Base-by-base conservation (phyloP, 345 rosid species). In the Acer saccharum region DNA sequence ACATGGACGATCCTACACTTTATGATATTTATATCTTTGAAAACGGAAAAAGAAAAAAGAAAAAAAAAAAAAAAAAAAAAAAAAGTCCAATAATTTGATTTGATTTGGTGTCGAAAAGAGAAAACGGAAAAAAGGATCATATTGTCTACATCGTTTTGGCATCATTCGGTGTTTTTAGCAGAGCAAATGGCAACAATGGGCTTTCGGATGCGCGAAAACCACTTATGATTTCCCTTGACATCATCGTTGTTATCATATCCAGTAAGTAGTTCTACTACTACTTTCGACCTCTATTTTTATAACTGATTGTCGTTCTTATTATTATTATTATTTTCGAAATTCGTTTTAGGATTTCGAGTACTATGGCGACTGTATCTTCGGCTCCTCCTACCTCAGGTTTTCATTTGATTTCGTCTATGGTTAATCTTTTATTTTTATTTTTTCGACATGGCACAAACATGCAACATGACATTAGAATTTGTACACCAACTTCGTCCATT, bases 291-390 rank as follows among this genome's bases (percentile, higher is more conserved):
- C 72, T 18, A 11, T 18, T 43, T 73, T 4, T 35, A 70, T 27
- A 14, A 25, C 46, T 25, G 44, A 41, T 41, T 41, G 44, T 41
- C 43, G 43, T 41, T 41, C 8, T 41, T 4, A 18, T 52, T 69
- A 17, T 1, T 43, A 14, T 61, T 25, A 39, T 17, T 65, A 23
- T 23, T 23, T 23, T 35, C 65, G 63, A 46, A 46, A 18, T 70
- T 61, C 20, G 62, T 23, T 41, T 4, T 62, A 64, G 70, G 71
- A 68, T 29, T 74, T 74, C n/a, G 73, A 70, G 57, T 11, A 61
- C 14, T 50, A 86, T 87, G 88, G 84, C 88, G 68, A 84, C 80
- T 79, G 68, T 79, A 71, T 67, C 90, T 25, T 64, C 91, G 20
- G 4, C 83, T 63, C 83, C 86, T 58, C 87, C 79, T 57, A 64